phyloP scores from a whole-genome alignment of 768 basidiomycete species.

The Mycena rosella region DNA sequence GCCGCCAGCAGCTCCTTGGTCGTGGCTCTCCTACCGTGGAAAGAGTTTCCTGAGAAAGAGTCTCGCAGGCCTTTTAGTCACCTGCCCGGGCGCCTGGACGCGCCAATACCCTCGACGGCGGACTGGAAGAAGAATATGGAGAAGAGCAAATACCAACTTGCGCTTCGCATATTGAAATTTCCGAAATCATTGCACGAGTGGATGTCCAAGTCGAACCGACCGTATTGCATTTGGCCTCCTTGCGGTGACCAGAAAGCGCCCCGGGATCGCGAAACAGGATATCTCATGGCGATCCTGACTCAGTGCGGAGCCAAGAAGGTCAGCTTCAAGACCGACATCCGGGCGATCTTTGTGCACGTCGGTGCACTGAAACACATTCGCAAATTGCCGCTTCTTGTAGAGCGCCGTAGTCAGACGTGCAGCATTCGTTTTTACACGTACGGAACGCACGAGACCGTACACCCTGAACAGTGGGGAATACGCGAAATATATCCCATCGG shows the following conservation, averaged over 20 bases:
- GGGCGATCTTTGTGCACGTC: slow-evolving; percentile 76
- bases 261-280: slow-evolving; percentile 56
- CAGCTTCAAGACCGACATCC: slow-evolving; percentile 53
- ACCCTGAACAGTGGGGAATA: slow-evolving; percentile 69
- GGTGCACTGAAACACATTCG: slow-evolving; percentile 64
- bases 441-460: slow-evolving; percentile 69
- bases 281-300: slow-evolving; percentile 59
- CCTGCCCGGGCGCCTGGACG: slow-evolving; percentile 2
- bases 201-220: slow-evolving; percentile 51
- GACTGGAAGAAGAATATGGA: slow-evolving; percentile 38
- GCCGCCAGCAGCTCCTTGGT: slow-evolving; percentile 49
- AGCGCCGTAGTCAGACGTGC: slow-evolving; percentile 57
- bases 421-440: slow-evolving; percentile 75
- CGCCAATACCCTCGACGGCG: slow-evolving; percentile 29
- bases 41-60: slow-evolving; percentile 47
- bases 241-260: slow-evolving; percentile 44
- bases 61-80: slow-evolving; percentile 39
- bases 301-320: slow-evolving; percentile 56
- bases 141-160: slow-evolving; percentile 51
- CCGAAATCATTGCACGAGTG: slow-evolving; percentile 63
- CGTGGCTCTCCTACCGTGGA: slow-evolving; percentile 64
- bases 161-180: slow-evolving; percentile 60
- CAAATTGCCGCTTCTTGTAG: slow-evolving; percentile 61
- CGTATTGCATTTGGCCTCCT: slow-evolving; percentile 65
- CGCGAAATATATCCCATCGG: slow-evolving; percentile 78